Evolutionary conservation across 1,139 yeast genomes (phyloP), one percentile per base, ranked within the genome.

Genomic region (Ogataea hybrid): DNA sequence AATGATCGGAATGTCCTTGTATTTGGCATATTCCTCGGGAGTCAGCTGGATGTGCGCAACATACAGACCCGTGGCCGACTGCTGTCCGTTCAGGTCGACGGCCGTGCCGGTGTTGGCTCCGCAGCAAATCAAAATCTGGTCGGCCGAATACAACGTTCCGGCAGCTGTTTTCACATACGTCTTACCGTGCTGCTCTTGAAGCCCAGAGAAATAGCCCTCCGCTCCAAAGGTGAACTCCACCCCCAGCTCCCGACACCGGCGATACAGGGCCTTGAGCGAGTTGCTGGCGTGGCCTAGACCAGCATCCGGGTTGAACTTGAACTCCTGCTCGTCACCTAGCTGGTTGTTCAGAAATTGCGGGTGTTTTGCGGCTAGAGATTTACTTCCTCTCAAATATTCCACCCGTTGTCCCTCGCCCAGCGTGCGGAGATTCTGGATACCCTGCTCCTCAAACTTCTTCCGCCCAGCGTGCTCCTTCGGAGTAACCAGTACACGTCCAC

Each of bases 31-130:
- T 45, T 66, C 70, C 17, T 49, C 46, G 4, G 50, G 51, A 2
- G 62, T 59, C 27, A 67, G 45, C 41, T 53, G 43, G 16, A 67
- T 62, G 42, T 65, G 69, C 5, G 67, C 59, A n/a, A 68, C 68
- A 49, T 65, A 66, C 37, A 65, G 52, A 5, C 67, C 70, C 3
- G 66, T 62, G n/a, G 72, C 69, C 3, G 60, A 43, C 37, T 63
- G 66, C 41, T 67, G 71, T 10, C 53, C 53, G 22, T 60, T 51
- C 35, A 68, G 51, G 40, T 65, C 61, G 11, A 68, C 34, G 3
- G 67, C 30, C 21, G 42, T 39, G 6, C 60, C 68, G 0, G 70
- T 58, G 16, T 61, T 46, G 4, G 72, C 70, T 21, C 72, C 72
- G 27, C 62, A 53, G 23, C 58, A 37, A 15, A 67, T 43, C 6